These are phyloP conservation scores for Pichia exigua DNA, from an alignment of 805 yeast genomes.

Conservation along the genomic window DNA sequence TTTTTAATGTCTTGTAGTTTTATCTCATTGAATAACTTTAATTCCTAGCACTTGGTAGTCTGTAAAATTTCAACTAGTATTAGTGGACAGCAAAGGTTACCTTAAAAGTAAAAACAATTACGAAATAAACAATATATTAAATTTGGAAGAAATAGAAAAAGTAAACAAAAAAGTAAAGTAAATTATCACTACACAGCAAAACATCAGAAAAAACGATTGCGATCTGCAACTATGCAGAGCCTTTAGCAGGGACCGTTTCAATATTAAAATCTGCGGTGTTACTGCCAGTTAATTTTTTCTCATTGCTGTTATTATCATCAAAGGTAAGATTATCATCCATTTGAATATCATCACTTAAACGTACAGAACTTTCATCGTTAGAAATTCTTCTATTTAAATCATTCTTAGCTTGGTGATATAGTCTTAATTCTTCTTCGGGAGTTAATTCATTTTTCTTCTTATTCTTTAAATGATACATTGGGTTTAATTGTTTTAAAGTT, in stretches of 20 bases:
- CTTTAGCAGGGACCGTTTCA: background rate
- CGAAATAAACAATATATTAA: too few relatives aligned
- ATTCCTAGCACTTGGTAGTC: too few relatives aligned
- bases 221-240: background rate
- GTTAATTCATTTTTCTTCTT: slow-evolving; percentile 51
- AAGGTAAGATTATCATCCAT: background rate
- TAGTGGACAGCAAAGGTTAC: too few relatives aligned
- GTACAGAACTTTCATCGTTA: background rate
- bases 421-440: slow-evolving; percentile 37
- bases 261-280: background rate
- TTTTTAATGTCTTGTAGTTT: too few relatives aligned
- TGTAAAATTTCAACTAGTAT: too few relatives aligned
- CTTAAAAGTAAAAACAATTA: too few relatives aligned
- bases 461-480: slow-evolving; percentile 58
- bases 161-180: background rate
- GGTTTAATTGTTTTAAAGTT: slow-evolving; percentile 46
- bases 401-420: slow-evolving; percentile 36
- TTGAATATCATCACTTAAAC: background rate
- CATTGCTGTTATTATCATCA: background rate
- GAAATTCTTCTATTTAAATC: slow-evolving; percentile 10
- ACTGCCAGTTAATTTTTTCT: background rate
- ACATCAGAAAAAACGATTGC: background rate
- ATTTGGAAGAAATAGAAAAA: too few relatives aligned
- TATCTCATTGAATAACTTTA: too few relatives aligned
- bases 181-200: background rate